Evolutionary conservation across 1,139 yeast species (phyloP).

Genomic region (Kodamaea ohmeri): DNA sequence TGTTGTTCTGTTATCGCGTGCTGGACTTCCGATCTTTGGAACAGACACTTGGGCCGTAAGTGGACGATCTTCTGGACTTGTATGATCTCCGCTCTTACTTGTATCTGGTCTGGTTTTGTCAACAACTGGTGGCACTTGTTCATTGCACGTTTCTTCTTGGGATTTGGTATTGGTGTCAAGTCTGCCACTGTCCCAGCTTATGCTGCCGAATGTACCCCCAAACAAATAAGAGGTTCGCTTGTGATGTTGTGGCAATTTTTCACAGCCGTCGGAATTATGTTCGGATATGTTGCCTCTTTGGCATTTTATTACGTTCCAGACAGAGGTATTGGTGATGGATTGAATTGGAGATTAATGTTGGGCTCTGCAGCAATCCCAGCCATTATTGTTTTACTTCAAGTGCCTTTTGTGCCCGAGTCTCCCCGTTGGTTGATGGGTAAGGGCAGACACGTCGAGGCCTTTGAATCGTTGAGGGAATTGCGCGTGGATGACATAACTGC

Average conservation of each 20-base stretch:
- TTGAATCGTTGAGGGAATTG: constrained; percentile 19
- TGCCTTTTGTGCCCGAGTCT: constrained; percentile 46
- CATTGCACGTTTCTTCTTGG: constrained; percentile 68
- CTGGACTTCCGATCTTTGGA: constrained; percentile 70
- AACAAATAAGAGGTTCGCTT: constrained; percentile 71
- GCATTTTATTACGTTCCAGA: constrained; percentile 47
- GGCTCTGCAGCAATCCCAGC: constrained; percentile 80
- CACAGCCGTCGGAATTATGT: constrained; percentile 84
- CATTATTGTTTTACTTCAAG: constrained; percentile 60
- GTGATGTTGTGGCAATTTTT: constrained; percentile 90
- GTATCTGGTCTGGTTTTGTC: constrained; percentile 76
- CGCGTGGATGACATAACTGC: constrained; percentile 23
- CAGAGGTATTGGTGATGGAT: constrained; percentile 27
- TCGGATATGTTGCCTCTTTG: constrained; percentile 70
- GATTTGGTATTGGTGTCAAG: constrained; percentile 79
- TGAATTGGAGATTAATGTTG: constrained; percentile 80
- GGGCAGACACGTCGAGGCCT: constrained; percentile 25
- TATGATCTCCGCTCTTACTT: constrained; percentile 59
- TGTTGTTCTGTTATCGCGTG: constrained; percentile 70
- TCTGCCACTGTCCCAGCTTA: constrained; percentile 81
- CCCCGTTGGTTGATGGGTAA: constrained; percentile 34
- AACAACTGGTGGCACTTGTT: constrained; percentile 75
- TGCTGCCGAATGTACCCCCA: constrained; percentile 79
- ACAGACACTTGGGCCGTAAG: constrained; percentile 64
- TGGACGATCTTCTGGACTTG: constrained; percentile 73